These are phyloP conservation scores for Mitragyna speciosa DNA, from an alignment of 257 asterid genomes.

Conservation along the genomic window DNA sequence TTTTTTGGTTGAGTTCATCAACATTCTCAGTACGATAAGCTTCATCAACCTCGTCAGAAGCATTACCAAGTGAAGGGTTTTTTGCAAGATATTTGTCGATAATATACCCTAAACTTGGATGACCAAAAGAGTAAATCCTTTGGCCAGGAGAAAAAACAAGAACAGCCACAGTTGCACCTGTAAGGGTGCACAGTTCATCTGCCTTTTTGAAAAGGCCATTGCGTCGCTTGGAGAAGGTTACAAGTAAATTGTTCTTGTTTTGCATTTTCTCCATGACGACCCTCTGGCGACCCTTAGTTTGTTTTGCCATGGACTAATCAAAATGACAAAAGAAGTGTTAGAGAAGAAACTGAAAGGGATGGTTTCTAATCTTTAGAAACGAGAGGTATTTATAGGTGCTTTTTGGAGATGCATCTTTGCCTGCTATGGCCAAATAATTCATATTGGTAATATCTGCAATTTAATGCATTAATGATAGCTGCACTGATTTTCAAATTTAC, in stretches of 20 bases:
- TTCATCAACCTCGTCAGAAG: not conserved
- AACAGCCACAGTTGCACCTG: not conserved
- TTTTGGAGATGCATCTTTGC: not conserved
- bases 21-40: not conserved
- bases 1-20: not conserved
- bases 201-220: not conserved
- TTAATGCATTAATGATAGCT: not conserved
- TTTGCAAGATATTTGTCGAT: not conserved
- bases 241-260: not conserved
- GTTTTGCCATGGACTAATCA: not conserved
- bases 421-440: not conserved
- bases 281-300: not conserved
- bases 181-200: not conserved
- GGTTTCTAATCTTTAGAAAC: not conserved
- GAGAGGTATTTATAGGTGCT: not conserved
- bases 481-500: too few relatives aligned
- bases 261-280: not conserved
- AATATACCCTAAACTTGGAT: not conserved
- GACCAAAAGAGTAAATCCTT: slow-evolving; percentile 6
- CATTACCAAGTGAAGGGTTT: not conserved
- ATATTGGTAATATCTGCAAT: too few relatives aligned
- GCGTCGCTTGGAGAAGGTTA: not conserved
- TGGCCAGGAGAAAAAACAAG: not conserved
- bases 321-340: not conserved
- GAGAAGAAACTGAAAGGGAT: not conserved